phyloP scores from a whole-genome alignment of 257 asterid species.

The Coffea canephora region DNA sequence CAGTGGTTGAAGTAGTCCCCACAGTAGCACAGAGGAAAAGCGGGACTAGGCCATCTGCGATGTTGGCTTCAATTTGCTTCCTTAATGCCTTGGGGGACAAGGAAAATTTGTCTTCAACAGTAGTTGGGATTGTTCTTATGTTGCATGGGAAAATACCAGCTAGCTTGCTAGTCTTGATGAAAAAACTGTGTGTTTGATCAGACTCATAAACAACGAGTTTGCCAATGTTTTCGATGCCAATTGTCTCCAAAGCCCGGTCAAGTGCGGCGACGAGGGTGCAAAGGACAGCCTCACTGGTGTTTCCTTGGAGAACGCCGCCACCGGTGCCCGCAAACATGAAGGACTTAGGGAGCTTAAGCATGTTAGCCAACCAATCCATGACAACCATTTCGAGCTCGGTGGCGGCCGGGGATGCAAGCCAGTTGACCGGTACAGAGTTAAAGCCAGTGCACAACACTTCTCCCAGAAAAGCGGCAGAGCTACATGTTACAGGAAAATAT shows the following conservation, averaged over 20 bases:
- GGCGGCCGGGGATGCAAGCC: slow-evolving; percentile 87
- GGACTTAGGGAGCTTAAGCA: slow-evolving; percentile 57
- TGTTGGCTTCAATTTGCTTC: slow-evolving; percentile 34
- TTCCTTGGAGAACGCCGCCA: slow-evolving; percentile 79
- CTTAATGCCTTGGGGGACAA: slow-evolving; percentile 37
- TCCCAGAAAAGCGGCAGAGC: slow-evolving; percentile 72
- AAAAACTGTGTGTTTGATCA: slow-evolving; percentile 70
- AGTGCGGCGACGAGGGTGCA: slow-evolving; percentile 66
- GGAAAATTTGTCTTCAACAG: slow-evolving; percentile 32
- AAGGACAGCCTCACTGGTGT: slow-evolving; percentile 64
- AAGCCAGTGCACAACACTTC: slow-evolving; percentile 70
- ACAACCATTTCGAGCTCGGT: slow-evolving; percentile 82
- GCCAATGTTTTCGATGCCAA: slow-evolving; percentile 47
- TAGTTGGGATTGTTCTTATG: slow-evolving; percentile 49
- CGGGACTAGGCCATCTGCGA: slow-evolving; percentile 48
- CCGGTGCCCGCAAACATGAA: slow-evolving; percentile 74
- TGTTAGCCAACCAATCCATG: slow-evolving; percentile 77
- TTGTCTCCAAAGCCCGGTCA: slow-evolving; percentile 40
- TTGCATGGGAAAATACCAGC: slow-evolving; percentile 60
- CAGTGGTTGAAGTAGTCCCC: slow-evolving; percentile 81
- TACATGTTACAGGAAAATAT: slow-evolving; percentile 64
- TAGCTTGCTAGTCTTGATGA: slow-evolving; percentile 63
- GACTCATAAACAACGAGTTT: slow-evolving; percentile 66
- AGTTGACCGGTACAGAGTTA: slow-evolving; percentile 70
- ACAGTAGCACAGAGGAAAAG: slow-evolving; percentile 62